phyloP scores from a whole-genome alignment of 768 basidiomycete genomes.

The Leccinellum luteum region DNA sequence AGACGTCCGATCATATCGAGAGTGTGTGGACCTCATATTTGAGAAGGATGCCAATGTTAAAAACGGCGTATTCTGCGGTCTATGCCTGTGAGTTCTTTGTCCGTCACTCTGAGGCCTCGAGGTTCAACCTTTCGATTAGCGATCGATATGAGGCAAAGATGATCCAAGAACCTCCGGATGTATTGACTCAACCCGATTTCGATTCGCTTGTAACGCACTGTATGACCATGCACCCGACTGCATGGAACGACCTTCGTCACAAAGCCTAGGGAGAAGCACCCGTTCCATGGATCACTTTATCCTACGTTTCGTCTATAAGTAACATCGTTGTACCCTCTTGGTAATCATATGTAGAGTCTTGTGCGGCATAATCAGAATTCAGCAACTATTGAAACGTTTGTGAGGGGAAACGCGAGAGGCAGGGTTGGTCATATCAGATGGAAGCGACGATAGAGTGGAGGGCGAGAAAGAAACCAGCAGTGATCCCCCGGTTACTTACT shows the following conservation, averaged over 20 bases:
- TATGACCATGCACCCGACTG: conserved; percentile 43
- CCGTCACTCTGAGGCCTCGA: background rate
- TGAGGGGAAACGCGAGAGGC: too few species aligned
- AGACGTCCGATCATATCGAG: conserved; percentile 39
- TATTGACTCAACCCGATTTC: conserved; percentile 28
- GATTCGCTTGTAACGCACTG: conserved; percentile 50
- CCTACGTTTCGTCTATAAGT: conserved; percentile 7
- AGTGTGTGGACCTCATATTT: conserved; percentile 39
- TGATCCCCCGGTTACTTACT: too few species aligned
- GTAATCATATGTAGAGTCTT: conserved; percentile 14
- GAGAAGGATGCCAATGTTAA: conserved; percentile 31
- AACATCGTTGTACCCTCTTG: conserved; percentile 8
- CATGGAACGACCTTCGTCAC: conserved; percentile 44
- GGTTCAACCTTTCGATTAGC: conserved; percentile 12
- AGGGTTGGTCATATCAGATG: too few species aligned
- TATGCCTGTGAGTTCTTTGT: conserved; percentile 49
- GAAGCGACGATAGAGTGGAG: too few species aligned
- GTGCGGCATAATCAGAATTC: conserved; percentile 6
- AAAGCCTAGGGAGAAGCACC: conserved; percentile 7
- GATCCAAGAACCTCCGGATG: conserved; percentile 30
- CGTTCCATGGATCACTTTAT: conserved; percentile 5
- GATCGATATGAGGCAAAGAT: conserved; percentile 26
- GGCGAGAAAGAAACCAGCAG: too few species aligned
- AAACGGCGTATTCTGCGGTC: conserved; percentile 38
- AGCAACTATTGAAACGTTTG: background rate